A percentile compares a stretch with the other conserved stretches of the same genome.
These are phyloP conservation scores for Raffaelea deltoideospora DNA, from an alignment of 2,329 filamentous ascomycete genomes.

Conservation along the genomic window DNA sequence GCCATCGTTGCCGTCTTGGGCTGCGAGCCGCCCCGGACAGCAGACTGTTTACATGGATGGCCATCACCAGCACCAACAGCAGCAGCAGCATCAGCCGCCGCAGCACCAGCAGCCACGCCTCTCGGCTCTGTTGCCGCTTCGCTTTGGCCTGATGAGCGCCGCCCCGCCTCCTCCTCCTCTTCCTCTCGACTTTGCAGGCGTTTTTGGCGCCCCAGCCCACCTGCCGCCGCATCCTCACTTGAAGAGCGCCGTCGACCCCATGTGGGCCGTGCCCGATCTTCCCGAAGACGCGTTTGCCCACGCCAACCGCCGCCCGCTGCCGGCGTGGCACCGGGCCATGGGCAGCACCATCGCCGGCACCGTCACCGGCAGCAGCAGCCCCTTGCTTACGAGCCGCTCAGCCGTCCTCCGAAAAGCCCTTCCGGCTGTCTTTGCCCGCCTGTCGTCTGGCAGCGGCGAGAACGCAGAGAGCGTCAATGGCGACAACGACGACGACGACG, in stretches of 20 bases:
- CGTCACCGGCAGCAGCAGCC: background rate
- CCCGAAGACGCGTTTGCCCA: conserved; percentile 9
- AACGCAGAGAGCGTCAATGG: too few species aligned
- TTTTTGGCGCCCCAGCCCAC: background rate
- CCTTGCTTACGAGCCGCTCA: background rate
- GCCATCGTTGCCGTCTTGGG: too few species aligned
- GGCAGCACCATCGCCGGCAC: background rate
- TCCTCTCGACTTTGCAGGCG: conserved; percentile 1
- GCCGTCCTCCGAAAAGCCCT: conserved; percentile 7
- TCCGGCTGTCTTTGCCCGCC: too few species aligned
- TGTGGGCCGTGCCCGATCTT: conserved; percentile 23
- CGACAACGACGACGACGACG: conserved; percentile 1
- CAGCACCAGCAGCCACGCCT: background rate
- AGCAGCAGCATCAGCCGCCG: too few species aligned
- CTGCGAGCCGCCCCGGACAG: background rate
- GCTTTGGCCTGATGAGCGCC: conserved; percentile 1
- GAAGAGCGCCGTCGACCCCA: conserved; percentile 20
- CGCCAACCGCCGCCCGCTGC: background rate
- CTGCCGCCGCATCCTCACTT: too few species aligned
- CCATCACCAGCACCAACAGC: too few species aligned
- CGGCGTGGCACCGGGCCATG: background rate
- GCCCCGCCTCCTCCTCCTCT: too few species aligned
- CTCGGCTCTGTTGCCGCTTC: conserved; percentile 6
- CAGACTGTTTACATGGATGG: too few species aligned
- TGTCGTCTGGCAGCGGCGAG: too few species aligned